A percentile compares a stretch with the other conserved stretches of the same genome.
phyloP scores from a whole-genome alignment of 768 basidiomycete species.

The Boletus sp. region DNA sequence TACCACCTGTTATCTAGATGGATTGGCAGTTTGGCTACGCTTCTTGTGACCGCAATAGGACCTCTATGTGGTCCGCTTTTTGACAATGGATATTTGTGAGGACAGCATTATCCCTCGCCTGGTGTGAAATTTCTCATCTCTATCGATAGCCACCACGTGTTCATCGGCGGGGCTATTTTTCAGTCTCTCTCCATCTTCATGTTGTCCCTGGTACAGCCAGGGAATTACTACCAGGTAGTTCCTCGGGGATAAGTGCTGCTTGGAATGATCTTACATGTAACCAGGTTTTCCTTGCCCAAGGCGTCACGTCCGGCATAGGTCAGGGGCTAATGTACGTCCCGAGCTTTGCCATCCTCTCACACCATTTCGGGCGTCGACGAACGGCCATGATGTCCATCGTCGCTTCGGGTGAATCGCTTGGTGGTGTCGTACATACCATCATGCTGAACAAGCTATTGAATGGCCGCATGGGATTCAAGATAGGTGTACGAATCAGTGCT shows the following conservation, averaged over 20 bases:
- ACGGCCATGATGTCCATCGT: slow-evolving; percentile 45
- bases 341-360: slow-evolving; percentile 40
- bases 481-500: slow-evolving; percentile 40
- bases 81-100: slow-evolving; percentile 31
- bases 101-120: background rate
- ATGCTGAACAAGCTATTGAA: slow-evolving; percentile 51
- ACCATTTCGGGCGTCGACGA: slow-evolving; percentile 43
- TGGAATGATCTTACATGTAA: background rate
- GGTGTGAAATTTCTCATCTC: background rate
- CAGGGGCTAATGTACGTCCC: slow-evolving; percentile 47
- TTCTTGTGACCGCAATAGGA: slow-evolving; percentile 21
- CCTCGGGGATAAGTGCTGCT: background rate
- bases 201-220: slow-evolving; percentile 36
- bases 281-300: slow-evolving; percentile 46
- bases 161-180: slow-evolving; percentile 26
- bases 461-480: slow-evolving; percentile 44
- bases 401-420: slow-evolving; percentile 48
- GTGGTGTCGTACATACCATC: slow-evolving; percentile 57
- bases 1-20: slow-evolving; percentile 14
- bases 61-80: slow-evolving; percentile 26
- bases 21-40: slow-evolving; percentile 23
- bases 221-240: slow-evolving; percentile 35
- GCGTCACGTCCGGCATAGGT: slow-evolving; percentile 41
- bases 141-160: background rate
- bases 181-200: slow-evolving; percentile 36